These are phyloP conservation scores for Russula sp. DNA, from an alignment of 768 basidiomycete species.

Conservation along the genomic window DNA sequence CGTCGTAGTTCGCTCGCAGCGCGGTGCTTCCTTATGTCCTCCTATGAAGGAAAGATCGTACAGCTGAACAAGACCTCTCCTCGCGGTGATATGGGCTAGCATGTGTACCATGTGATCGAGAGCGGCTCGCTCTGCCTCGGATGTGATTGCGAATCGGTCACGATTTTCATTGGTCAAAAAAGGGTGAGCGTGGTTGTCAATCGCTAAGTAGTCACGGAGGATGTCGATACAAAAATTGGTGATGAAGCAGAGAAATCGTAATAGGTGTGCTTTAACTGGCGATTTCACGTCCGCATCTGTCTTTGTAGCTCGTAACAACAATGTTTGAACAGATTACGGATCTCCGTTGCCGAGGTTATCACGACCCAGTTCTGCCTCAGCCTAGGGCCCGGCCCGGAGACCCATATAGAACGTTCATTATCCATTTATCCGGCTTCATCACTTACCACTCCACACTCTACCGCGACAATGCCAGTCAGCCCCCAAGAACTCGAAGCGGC, in stretches of 20 bases:
- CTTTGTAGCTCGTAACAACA: too few species aligned
- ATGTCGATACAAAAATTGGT: background rate
- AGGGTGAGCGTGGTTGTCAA: conserved; percentile 79
- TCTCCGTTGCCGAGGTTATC: too few species aligned
- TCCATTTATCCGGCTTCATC: background rate
- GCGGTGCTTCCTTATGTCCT: conserved; percentile 45
- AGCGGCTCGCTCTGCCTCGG: conserved; percentile 55
- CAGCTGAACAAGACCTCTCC: conserved; percentile 43
- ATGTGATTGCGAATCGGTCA: conserved; percentile 42
- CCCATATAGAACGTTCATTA: too few species aligned
- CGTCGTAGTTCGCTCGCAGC: conserved; percentile 40
- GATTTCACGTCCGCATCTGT: too few species aligned
- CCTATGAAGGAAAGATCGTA: conserved; percentile 49
- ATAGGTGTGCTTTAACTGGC: background rate
- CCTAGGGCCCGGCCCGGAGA: too few species aligned
- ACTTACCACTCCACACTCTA: background rate
- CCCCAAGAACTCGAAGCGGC: conserved; percentile 48
- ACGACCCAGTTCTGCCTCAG: too few species aligned
- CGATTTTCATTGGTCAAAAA: conserved; percentile 46
- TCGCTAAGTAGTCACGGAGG: conserved; percentile 39
- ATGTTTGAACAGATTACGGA: too few species aligned
- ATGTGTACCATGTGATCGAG: conserved; percentile 45
- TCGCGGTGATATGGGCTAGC: conserved; percentile 52
- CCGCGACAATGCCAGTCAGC: conserved; percentile 51
- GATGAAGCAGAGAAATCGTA: background rate